Evolutionary conservation across 208 protist species (phyloP), one percentile per base, ranked within the genome.

Genomic region (Acanthamoeba culbertsoni): DNA sequence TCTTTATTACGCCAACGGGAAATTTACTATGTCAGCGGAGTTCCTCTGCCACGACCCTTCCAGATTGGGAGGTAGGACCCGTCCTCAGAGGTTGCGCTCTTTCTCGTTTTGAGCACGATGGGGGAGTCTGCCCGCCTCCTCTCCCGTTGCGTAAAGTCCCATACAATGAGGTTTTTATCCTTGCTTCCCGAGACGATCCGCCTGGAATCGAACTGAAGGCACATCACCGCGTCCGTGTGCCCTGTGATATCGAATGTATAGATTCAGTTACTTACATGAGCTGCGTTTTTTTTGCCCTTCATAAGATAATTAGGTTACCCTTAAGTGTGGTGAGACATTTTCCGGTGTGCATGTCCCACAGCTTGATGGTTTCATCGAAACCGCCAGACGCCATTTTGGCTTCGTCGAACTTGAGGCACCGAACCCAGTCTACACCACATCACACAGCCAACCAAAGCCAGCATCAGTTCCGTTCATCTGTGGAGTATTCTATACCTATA

Each of bases 281-380:
- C n/a, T n/a, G n/a, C n/a, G n/a, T n/a, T n/a, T n/a, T n/a, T n/a
- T n/a, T n/a, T n/a, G n/a, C n/a, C n/a, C n/a, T n/a, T n/a, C 57
- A 28, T 18, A 35, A 28, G 18, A 28, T 6, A 26, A 6, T 28
- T 28, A 26, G 51, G 0, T 28, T 48, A 84, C 73, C 73, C 37
- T 63, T 55, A 23, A 90, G 82, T 8, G 82, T 90, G 3, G 33
- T 55, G 37, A 90, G 43, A 42, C 82, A 90, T 10, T 90, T 90
- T 42, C 82, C 82, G 33, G 82, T 90, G 28, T 90, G 33, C 43
- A 90, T 90, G 82, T 90, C 82, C 82, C 82, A 90, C 35, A 90
- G 18, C 33, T 90, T 90, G 31, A 90, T 90, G 46, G 82, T 90
- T 28, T 90, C 48, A 40, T 90, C 82, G 23, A 65, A 63, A 63